Evolutionary conservation across 1,284 basidiomycete genomes (phyloP), one percentile per base, ranked within the genome.

Genomic region (Filobasidium uniguttulatum): DNA sequence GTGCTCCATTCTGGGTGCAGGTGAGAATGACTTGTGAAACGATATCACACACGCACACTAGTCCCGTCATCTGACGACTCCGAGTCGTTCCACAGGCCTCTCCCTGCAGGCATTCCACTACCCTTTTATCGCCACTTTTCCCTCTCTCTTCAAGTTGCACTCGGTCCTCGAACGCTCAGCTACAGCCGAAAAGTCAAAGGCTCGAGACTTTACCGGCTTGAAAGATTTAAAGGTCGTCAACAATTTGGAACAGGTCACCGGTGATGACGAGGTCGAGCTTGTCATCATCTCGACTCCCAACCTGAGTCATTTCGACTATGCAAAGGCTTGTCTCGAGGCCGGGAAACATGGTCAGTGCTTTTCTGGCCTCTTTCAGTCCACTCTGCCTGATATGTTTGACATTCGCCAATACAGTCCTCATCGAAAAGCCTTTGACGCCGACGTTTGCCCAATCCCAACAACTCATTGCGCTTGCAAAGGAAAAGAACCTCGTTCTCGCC

Each of bases 361-460:
- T 3, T 22, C 29, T 19, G 20, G 30, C 29, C 40, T 8, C 23
- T 35, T 34, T 23, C 44, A 10, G n/a, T 33, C 28, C 44, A n/a
- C 46, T 46, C 17, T 44, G 20, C 38, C 15, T 31, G 31, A 19
- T 46, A n/a, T n/a, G n/a, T n/a, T n/a, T n/a, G n/a, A n/a, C n/a
- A n/a, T n/a, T 33, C 17, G 33, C 41, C n/a, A n/a, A 15, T 44
- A 25, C 46, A 54, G 71, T 72, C 48, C 78, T 90, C 43, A 78
- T 87, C 37, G 87, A 90, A 65, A 90, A 90, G 65, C 87, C 87
- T 1, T 74, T 88, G 19, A 81, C 82, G 1, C 74, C 82, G 1
- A 82, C 79, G 0, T 71, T 72, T 4, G 67, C 68, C 17, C 75
- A 89, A 64, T 84, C 83, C 1, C 70, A 70, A 54, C 79, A 84